Percentiles rank a stretch among this genome's conserved stretches.
Conservation (phyloP, 2,329 filamentous ascomycete species). For the Colletotrichum sp. region DNA sequence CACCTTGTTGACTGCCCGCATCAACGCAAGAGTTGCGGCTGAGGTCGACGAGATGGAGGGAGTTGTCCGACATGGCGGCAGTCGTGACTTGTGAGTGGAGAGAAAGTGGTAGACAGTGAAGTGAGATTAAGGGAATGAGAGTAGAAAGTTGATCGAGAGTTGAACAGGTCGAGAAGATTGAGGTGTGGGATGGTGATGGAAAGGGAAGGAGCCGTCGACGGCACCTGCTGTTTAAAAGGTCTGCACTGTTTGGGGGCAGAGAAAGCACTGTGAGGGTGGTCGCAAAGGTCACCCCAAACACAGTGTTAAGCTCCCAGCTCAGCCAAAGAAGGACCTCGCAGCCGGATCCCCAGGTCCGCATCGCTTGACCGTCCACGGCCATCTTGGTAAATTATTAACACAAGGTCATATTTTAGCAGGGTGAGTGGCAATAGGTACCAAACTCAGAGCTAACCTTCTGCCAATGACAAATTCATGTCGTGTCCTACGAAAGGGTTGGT, state of each 20-base stretch:
- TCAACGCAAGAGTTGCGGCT: neutral
- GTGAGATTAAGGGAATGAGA: neutral
- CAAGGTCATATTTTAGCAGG: no score
- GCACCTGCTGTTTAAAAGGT: neutral
- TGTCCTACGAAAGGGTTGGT: neutral
- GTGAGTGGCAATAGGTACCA: no score
- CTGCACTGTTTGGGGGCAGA: neutral
- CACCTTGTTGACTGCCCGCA: no score
- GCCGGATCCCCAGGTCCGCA: neutral
- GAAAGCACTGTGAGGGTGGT: neutral
- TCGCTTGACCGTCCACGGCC: neutral
- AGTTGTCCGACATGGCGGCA: neutral
- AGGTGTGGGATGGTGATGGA: neutral
- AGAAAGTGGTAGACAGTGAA: neutral
- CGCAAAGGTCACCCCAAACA: neutral
- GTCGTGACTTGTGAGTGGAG: neutral
- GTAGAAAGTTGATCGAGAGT: neutral
- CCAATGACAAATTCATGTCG: neutral
- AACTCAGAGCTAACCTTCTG: neutral
- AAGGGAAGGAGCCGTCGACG: neutral
- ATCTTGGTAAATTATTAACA: neutral
- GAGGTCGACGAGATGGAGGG: neutral
- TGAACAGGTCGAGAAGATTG: neutral
- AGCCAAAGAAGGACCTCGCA: neutral
- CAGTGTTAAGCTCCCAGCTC: neutral